Conservation (phyloP, 306 rosid genomes). For the Adenanthera pavonina region DNA sequence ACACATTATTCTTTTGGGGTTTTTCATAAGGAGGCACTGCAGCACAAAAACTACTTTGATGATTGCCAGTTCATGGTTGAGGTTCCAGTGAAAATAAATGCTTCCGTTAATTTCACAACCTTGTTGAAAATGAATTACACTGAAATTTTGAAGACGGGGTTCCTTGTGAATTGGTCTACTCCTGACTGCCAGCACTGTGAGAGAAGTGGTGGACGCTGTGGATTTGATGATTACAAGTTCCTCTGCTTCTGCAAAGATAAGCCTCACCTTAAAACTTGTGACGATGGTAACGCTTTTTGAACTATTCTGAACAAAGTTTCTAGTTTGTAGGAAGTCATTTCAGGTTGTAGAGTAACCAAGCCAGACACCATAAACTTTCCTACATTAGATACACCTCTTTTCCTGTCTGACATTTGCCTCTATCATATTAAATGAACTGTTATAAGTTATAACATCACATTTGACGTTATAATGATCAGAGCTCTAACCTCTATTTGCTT, state of each 20-base stretch:
- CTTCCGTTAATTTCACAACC: neutral
- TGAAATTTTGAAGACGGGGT: conserved; percentile 56
- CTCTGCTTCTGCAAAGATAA: conserved; percentile 50
- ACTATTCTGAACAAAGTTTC: neutral
- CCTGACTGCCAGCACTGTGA: conserved; percentile 49
- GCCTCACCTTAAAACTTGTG: conserved; percentile 43
- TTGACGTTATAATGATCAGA: neutral
- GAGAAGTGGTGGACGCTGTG: conserved; percentile 58
- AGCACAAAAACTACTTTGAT: conserved; percentile 23
- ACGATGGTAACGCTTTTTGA: conserved; percentile 41
- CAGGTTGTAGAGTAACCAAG: neutral
- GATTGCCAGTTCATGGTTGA: conserved; percentile 42
- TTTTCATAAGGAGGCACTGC: conserved; percentile 42
- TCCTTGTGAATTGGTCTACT: conserved; percentile 50
- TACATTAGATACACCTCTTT: neutral
- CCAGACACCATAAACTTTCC: neutral
- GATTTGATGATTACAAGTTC: conserved; percentile 36
- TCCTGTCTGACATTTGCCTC: neutral
- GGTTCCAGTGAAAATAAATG: conserved; percentile 38
- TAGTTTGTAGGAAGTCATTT: neutral
- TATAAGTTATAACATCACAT: neutral
- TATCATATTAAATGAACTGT: too few relatives aligned
- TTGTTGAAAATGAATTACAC: conserved; percentile 42
- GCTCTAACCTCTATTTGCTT: conserved; percentile 30
- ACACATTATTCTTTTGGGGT: conserved; percentile 47